A percentile compares a stretch with the other conserved stretches of the same genome.
Evolutionary conservation across 495 filamentous ascomycete genomes (phyloP).

Genomic region (Penicillium tannophilum): DNA sequence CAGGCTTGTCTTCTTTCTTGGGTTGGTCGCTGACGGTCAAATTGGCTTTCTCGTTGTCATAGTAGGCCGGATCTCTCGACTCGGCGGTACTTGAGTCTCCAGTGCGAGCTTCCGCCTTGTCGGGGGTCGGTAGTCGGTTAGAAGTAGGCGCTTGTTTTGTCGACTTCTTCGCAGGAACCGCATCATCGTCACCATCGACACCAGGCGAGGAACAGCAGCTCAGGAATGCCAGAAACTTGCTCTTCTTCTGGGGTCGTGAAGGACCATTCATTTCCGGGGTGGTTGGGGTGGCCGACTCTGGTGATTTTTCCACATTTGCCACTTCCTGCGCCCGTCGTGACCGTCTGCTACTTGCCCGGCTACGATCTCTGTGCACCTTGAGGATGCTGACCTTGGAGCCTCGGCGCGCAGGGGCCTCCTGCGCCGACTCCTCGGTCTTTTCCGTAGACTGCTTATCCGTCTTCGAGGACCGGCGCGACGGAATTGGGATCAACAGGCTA

Average conservation of each 20-base stretch:
- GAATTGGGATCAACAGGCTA: constrained; percentile 59
- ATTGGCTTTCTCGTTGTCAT: constrained; percentile 54
- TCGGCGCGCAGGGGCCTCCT: constrained; percentile 62
- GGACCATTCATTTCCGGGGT: constrained; percentile 34
- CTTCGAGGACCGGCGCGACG: constrained; percentile 71
- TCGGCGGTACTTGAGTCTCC: constrained; percentile 58
- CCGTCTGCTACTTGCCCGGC: constrained; percentile 63
- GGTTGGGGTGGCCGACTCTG: constrained; percentile 24
- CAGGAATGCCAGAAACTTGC: constrained; percentile 69
- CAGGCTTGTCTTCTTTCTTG: constrained; percentile 26
- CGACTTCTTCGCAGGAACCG: constrained; percentile 68
- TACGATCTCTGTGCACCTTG: constrained; percentile 67
- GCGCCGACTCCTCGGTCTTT: constrained; percentile 64
- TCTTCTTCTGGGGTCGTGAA: constrained; percentile 60
- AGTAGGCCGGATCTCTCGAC: constrained; percentile 51
- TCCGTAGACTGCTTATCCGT: constrained; percentile 62
- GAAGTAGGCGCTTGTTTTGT: constrained; percentile 54
- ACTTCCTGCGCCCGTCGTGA: constrained; percentile 47
- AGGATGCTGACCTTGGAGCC: constrained; percentile 72
- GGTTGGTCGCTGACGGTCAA: constrained; percentile 38
- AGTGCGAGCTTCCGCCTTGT: constrained; percentile 51
- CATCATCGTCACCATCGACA: constrained; percentile 63
- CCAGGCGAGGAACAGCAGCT: constrained; percentile 79
- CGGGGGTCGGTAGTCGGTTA: constrained; percentile 56
- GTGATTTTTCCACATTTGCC: constrained; percentile 41